phyloP scores from a whole-genome alignment of 2,329 filamentous ascomycete genomes.

The Pseudogymnoascus sp. region DNA sequence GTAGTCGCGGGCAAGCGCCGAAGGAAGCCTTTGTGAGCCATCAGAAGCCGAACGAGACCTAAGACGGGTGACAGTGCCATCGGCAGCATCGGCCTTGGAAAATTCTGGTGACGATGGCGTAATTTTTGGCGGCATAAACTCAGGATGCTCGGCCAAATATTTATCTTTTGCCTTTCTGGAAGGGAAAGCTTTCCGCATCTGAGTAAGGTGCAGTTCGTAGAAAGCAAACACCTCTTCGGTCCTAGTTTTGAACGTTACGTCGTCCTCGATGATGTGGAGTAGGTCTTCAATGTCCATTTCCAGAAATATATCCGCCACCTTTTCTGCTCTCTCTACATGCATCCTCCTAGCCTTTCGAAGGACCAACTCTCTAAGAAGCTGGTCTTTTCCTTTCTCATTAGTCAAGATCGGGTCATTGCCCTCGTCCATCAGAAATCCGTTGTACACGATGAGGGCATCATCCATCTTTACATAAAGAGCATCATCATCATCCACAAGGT shows the following conservation, averaged over 20 bases:
- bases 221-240: slow-evolving; percentile 8
- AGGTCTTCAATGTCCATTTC: slow-evolving; percentile 9
- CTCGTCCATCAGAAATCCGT: neutral
- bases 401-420: neutral
- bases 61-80: neutral
- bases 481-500: slow-evolving; percentile 2
- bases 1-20: neutral
- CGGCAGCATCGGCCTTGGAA: neutral
- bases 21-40: neutral
- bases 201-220: slow-evolving; percentile 3
- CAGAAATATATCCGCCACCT: neutral
- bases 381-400: slow-evolving; percentile 1
- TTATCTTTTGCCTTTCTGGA: neutral
- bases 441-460: neutral
- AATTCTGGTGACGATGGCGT: neutral
- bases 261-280: neutral
- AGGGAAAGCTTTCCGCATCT: slow-evolving; percentile 4
- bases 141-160: slow-evolving; percentile 3
- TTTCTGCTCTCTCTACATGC: neutral
- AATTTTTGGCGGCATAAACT: neutral
- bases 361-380: neutral
- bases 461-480: neutral
- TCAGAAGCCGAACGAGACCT: neutral
- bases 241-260: neutral
- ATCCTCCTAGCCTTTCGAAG: neutral